These are phyloP conservation scores for Fusarium beomiforme DNA, from an alignment of 2,329 filamentous ascomycete species.

Conservation along the genomic window DNA sequence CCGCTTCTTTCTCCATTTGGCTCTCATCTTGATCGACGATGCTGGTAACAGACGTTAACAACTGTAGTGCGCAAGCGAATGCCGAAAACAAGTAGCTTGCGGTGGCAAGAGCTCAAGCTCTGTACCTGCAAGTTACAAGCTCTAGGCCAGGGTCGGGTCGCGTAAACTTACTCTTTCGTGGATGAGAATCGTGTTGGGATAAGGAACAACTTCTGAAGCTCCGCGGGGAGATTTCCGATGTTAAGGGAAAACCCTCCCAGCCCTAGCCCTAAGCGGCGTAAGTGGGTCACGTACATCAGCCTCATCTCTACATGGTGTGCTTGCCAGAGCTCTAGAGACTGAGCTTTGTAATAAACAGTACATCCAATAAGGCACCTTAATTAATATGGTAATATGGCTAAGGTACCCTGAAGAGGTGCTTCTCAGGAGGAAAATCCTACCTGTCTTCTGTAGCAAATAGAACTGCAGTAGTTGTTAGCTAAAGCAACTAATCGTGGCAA, in stretches of 20 bases:
- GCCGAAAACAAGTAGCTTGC: slow-evolving; percentile 8
- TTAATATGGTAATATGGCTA: too few species aligned
- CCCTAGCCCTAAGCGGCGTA: too few species aligned
- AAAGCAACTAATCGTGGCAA: too few species aligned
- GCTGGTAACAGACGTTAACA: slow-evolving; percentile 41
- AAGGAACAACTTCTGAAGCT: slow-evolving; percentile 48
- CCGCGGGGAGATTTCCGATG: slow-evolving; percentile 45
- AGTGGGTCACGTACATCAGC: too few species aligned
- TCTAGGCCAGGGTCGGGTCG: slow-evolving; percentile 14
- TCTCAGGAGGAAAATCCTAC: too few species aligned
- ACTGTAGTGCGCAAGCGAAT: neutral
- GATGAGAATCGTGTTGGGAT: slow-evolving; percentile 59
- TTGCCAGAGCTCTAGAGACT: too few species aligned
- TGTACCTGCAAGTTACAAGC: slow-evolving; percentile 17
- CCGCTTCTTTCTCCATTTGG: slow-evolving; percentile 99
- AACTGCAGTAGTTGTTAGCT: too few species aligned
- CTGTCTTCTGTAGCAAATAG: too few species aligned
- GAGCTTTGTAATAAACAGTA: too few species aligned
- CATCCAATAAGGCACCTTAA: too few species aligned
- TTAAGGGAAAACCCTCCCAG: slow-evolving; percentile 38
- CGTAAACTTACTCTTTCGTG: slow-evolving; percentile 51
- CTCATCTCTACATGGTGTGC: too few species aligned
- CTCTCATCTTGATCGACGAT: slow-evolving; percentile 76
- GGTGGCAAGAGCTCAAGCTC: slow-evolving; percentile 20
- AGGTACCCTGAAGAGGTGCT: too few species aligned